phyloP scores from a whole-genome alignment of 805 yeast genomes.

The Wickerhamomyces kurtzmanii region DNA sequence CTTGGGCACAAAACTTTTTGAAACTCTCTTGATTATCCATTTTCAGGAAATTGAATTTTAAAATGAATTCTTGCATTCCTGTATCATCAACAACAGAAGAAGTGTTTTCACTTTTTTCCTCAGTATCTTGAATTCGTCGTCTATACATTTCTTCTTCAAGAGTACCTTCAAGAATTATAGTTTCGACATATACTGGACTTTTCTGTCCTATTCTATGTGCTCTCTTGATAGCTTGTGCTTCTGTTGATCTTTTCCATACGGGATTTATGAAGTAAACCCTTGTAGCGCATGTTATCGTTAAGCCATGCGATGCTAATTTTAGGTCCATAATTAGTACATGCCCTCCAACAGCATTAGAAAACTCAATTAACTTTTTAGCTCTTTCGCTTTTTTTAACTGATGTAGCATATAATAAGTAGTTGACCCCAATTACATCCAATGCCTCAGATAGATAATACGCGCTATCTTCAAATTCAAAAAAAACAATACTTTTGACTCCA shows the following conservation, averaged over 20 bases:
- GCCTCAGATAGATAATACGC: constrained; percentile 62
- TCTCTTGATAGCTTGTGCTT: constrained; percentile 71
- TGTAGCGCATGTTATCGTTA: constrained; percentile 60
- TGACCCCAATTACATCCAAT: constrained; percentile 49
- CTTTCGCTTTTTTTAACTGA: constrained; percentile 41
- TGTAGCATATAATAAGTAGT: constrained; percentile 56
- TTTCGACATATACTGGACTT: constrained; percentile 58
- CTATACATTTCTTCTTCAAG: constrained; percentile 61
- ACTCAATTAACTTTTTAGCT: constrained; percentile 40
- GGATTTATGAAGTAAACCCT: constrained; percentile 64
- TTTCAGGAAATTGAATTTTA: constrained; percentile 36
- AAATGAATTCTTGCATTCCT: constrained; percentile 47
- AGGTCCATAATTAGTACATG: constrained; percentile 57
- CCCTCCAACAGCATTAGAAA: constrained; percentile 35
- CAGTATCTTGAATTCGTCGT: constrained; percentile 16
- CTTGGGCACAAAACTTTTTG: too few species aligned
- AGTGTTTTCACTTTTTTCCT: constrained; percentile 11
- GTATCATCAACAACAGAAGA: constrained; percentile 45
- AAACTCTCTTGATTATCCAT: constrained; percentile 9
- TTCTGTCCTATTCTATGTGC: constrained; percentile 71
- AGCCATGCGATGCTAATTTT: constrained; percentile 57
- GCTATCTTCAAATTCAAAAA: constrained; percentile 63
- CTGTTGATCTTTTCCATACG: constrained; percentile 59
- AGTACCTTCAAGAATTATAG: constrained; percentile 50
- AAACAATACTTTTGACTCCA: constrained; percentile 46